Evolutionary conservation across 2,329 filamentous ascomycete genomes (phyloP).

Genomic region (Pseudogymnoascus destructans): DNA sequence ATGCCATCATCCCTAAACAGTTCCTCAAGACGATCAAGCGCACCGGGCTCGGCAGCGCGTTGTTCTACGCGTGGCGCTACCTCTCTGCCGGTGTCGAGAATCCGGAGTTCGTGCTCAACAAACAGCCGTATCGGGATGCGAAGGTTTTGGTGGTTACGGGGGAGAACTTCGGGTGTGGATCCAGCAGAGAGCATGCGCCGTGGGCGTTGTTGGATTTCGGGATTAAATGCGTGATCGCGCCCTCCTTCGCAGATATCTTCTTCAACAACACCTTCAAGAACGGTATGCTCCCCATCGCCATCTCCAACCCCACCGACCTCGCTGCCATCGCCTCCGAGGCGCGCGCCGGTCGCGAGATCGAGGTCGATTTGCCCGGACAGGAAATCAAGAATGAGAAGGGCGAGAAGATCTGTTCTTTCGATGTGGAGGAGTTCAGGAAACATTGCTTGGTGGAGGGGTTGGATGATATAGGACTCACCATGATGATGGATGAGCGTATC

Average conservation of each 20-base stretch:
- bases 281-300: constrained; percentile 82
- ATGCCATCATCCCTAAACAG: constrained; percentile 98
- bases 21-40: constrained; percentile 99
- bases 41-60: constrained; percentile 74
- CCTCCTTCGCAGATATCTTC: constrained; percentile 88
- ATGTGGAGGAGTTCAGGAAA: constrained; percentile 87
- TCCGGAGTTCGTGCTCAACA: constrained; percentile 75
- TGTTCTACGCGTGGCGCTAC: constrained; percentile 78
- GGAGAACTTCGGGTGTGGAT: constrained; percentile 89
- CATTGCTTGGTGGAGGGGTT: constrained; percentile 88
- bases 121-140: constrained; percentile 67
- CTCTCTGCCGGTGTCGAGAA: constrained; percentile 62
- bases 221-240: constrained; percentile 85
- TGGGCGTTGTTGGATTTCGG: constrained; percentile 97
- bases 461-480: constrained; percentile 89
- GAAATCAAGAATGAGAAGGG: constrained; percentile 64
- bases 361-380: constrained; percentile 81
- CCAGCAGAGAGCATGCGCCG: constrained; percentile 84
- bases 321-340: constrained; percentile 65
- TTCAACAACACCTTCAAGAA: constrained; percentile 99
- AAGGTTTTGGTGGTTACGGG: constrained; percentile 91
- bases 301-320: constrained; percentile 53
- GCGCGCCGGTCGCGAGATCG: constrained; percentile 65
- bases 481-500: constrained; percentile 87
- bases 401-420: constrained; percentile 62